Percentiles rank a stretch among this genome's conserved stretches.
Evolutionary conservation across 352 stramenopile species (phyloP).

Genomic region (Phytophthora foliorum): DNA sequence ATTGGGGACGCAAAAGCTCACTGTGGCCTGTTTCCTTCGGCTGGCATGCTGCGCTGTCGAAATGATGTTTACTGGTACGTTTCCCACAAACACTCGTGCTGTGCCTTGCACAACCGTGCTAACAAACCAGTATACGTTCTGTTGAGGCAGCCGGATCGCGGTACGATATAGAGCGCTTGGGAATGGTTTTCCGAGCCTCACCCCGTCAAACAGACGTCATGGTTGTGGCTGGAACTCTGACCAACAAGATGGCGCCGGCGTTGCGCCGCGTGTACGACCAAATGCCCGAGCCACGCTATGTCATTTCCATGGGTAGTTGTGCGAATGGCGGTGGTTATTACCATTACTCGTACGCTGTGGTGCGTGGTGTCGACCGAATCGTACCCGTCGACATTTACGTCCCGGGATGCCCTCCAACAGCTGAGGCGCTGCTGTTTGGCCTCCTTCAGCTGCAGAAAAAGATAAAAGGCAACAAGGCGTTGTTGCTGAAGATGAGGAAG

Average conservation of each 20-base stretch:
- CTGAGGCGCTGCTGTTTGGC: slow-evolving; percentile 98
- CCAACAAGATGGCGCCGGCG: slow-evolving; percentile 99
- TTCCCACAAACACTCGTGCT: too few species aligned
- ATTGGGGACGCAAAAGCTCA: slow-evolving; percentile 97
- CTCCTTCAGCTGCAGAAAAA: slow-evolving; percentile 99
- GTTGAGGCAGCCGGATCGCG: slow-evolving; percentile 58
- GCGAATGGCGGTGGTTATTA: slow-evolving; percentile 96
- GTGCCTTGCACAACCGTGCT: not conserved
- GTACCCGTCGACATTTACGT: slow-evolving; percentile 99
- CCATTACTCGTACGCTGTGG: slow-evolving; percentile 98
- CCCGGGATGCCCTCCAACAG: slow-evolving; percentile 98
- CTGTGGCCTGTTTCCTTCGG: slow-evolving; percentile 99
- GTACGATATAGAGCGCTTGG: slow-evolving; percentile 99
- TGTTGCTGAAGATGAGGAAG: slow-evolving; percentile 97
- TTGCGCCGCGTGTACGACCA: slow-evolving; percentile 98
- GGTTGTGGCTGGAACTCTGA: slow-evolving; percentile 99
- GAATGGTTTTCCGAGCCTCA: slow-evolving; percentile 98
- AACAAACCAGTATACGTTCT: not conserved
- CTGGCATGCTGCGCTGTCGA: slow-evolving; percentile 99
- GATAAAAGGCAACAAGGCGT: slow-evolving; percentile 98
- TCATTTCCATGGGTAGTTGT: slow-evolving; percentile 99
- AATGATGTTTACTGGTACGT: slow-evolving; percentile 96
- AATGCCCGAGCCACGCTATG: slow-evolving; percentile 99
- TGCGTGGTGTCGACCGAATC: slow-evolving; percentile 97
- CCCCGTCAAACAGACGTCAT: slow-evolving; percentile 98